Evolutionary conservation across 768 basidiomycete genomes (phyloP), one percentile per base, ranked within the genome.

Genomic region (Lepiota venenata): DNA sequence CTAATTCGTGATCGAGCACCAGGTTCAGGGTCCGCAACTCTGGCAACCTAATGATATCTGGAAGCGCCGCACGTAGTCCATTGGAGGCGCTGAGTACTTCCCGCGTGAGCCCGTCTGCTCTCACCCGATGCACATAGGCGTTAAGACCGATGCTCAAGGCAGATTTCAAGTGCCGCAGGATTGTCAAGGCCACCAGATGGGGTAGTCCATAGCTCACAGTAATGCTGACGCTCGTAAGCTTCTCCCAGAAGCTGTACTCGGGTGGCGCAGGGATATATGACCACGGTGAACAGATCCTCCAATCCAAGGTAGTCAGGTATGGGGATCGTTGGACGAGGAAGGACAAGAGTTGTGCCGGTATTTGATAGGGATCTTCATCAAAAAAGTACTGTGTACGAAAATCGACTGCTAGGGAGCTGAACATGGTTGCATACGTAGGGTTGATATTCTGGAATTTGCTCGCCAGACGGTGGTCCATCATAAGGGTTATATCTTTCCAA

Each of bases 171-270:
- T 47, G 36, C 12, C 36, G 32, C 46, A 47, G 18, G 16, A 47
- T 3, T 35, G 32, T 35, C 35, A 47, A 18, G 32, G 32, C 46
- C 10, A 47, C 46, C 8, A 47, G 10, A n/a, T 47, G 35, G 2
- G 46, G 46, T 20, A 47, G 14, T n/a, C 46, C 46, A 20, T 47
- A 47, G 46, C 46, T 47, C 32, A 47, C 46, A n/a, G 32, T 29
- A 12, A 47, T 18, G 32, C 35, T 36, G 35, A 47, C 21, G 16
- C 21, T 29, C 18, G 46, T 37, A 20, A 47, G 20, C n/a, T 36
- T 47, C 18, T 47, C 18, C 32, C 29, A 47, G 16, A n/a, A 47
- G 11, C 16, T 32, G 18, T 12, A 12, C 6, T 47, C 46, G 1
- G 46, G 8, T n/a, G 9, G 16, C 16, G 5, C 6, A 16, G 46